These are phyloP conservation scores for Fusarium austroafricanum DNA, from an alignment of 2,329 filamentous ascomycete species.

Conservation along the genomic window DNA sequence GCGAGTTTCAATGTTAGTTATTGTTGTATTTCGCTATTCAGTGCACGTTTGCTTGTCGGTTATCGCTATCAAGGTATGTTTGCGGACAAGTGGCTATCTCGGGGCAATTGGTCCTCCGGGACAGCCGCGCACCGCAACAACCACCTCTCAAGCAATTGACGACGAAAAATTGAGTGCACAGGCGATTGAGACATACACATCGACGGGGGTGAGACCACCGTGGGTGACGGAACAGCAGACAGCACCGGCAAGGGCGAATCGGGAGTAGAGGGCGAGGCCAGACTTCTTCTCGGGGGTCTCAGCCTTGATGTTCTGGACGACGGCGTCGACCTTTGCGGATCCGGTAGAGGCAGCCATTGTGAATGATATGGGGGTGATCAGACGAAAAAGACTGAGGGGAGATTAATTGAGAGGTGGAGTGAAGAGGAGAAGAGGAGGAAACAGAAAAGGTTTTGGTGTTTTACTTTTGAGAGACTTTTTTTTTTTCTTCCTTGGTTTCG, in stretches of 20 bases:
- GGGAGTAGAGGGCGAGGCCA: constrained; percentile 82
- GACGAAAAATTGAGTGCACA: background rate
- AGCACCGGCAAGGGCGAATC: constrained; percentile 97
- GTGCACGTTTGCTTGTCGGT: background rate
- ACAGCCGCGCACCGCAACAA: constrained; percentile 6
- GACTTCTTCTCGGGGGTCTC: constrained; percentile 57
- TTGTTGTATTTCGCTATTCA: background rate
- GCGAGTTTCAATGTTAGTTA: constrained; percentile 45
- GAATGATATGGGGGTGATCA: constrained; percentile 36
- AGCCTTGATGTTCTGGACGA: constrained; percentile 57
- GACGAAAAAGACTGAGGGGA: constrained; percentile 52
- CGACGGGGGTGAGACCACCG: constrained; percentile 95
- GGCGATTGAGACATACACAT: constrained; percentile 82
- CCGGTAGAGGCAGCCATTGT: constrained; percentile 59
- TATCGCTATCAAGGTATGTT: background rate
- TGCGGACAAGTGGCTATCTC: constrained; percentile 14
- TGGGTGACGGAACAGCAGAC: constrained; percentile 99
- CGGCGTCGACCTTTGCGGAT: constrained; percentile 59
- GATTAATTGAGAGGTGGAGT: constrained; percentile 35
- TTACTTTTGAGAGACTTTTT: constrained; percentile 43
- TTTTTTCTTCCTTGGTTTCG: constrained; percentile 30
- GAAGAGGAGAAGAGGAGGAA: constrained; percentile 16
- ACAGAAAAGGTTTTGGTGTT: constrained; percentile 32
- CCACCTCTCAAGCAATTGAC: constrained; percentile 38
- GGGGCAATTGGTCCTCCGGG: constrained; percentile 6